phyloP scores from a whole-genome alignment of 1,284 basidiomycete genomes.

The Apiotrichum laibachii region DNA sequence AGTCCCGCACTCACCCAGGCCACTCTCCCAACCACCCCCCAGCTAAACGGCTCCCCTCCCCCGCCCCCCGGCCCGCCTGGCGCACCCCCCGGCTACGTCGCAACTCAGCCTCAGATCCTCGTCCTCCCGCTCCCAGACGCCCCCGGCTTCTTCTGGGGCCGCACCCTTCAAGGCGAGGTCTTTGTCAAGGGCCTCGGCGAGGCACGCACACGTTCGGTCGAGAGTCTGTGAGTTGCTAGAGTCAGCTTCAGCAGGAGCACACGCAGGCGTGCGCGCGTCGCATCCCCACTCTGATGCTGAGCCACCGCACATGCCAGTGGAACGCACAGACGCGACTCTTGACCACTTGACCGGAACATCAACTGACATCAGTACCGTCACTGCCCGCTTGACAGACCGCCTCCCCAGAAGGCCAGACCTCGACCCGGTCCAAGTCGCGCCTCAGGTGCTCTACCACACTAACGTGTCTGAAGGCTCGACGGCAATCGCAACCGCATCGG shows the following conservation, averaged over 20 bases:
- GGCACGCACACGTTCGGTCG: conserved; percentile 26
- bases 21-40: not conserved
- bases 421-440: conserved; percentile 26
- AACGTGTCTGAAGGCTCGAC: not conserved
- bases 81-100: conserved; percentile 39
- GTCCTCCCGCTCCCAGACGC: conserved; percentile 44
- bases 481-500: conserved; percentile 4
- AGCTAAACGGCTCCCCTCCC: not conserved
- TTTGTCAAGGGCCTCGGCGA: conserved; percentile 48
- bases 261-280: too few species aligned
- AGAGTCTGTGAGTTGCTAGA: conserved; percentile 32
- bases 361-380: conserved; percentile 25
- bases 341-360: too few species aligned
- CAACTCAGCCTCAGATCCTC: conserved; percentile 46
- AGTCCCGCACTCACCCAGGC: not conserved
- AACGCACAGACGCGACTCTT: too few species aligned
- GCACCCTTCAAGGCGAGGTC: conserved; percentile 45
- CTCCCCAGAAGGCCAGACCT: conserved; percentile 30
- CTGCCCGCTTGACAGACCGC: conserved; percentile 29
- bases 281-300: too few species aligned
- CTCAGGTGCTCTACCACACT: conserved; percentile 28
- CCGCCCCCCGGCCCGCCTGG: conserved; percentile 4
- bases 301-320: too few species aligned
- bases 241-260: not conserved
- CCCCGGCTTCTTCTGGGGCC: conserved; percentile 46